Evolutionary conservation across 2,329 filamentous ascomycete genomes (phyloP).

Genomic region (Didymella pinodella): DNA sequence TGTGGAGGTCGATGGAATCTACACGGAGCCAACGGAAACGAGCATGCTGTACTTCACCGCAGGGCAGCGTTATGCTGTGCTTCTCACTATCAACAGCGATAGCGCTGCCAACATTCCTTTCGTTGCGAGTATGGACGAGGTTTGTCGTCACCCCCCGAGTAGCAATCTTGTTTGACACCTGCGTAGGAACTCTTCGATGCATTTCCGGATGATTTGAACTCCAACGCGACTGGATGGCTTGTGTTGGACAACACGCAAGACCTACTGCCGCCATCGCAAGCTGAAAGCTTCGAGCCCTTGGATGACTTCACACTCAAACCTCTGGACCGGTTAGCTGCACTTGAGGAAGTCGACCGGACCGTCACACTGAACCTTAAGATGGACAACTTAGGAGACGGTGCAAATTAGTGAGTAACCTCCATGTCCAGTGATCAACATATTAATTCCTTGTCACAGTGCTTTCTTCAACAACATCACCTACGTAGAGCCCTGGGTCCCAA

Average conservation of each 20-base stretch:
- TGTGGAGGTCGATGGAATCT: constrained; percentile 74
- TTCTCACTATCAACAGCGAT: constrained; percentile 66
- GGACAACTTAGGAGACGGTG: constrained; percentile 71
- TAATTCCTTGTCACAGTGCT: constrained; percentile 38
- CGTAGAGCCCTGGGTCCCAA: constrained; percentile 74
- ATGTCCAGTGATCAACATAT: not conserved
- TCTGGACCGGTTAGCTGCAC: constrained; percentile 67
- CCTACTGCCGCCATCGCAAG: constrained; percentile 57
- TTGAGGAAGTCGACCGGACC: constrained; percentile 67
- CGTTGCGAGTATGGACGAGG: constrained; percentile 52
- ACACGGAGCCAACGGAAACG: constrained; percentile 65
- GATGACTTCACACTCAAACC: constrained; percentile 78
- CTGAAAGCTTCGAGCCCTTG: constrained; percentile 72
- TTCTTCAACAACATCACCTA: constrained; percentile 78
- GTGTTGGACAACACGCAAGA: constrained; percentile 59
- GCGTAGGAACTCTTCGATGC: constrained; percentile 65
- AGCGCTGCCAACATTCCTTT: constrained; percentile 65
- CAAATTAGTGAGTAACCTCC: constrained; percentile 63
- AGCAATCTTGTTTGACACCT: constrained; percentile 2
- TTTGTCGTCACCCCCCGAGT: not conserved
- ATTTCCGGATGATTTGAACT: constrained; percentile 71
- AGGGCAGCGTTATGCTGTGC: constrained; percentile 72
- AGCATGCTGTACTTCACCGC: constrained; percentile 70
- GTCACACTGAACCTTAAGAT: constrained; percentile 67
- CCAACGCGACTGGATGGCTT: constrained; percentile 63